Base-by-base conservation (phyloP, 2,329 filamentous ascomycete species). In the Neoscytalidium dimidiatum region DNA sequence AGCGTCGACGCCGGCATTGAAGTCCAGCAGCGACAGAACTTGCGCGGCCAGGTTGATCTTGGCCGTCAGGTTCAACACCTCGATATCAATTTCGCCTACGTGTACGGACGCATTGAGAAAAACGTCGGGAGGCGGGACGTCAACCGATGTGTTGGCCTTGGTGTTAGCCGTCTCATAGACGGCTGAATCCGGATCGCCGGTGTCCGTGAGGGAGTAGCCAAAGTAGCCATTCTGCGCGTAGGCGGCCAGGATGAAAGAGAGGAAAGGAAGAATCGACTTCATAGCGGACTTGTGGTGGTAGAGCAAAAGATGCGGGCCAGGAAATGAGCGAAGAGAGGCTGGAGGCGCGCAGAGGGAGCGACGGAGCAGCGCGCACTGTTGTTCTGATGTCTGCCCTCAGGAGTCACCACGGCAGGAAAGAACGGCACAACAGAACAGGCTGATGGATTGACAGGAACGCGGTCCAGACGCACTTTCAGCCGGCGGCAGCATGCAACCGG, bases 11-110 rank as follows among this genome's bases (percentile, higher is more conserved):
- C 86, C 86, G 2, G 86, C 86, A 68, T 83, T 86, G 80, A 88
- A 87, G 64, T 82, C 77, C 49, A 88, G 81, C 49, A 88, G 79
- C 67, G 83, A 81, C 44, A 88, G 79, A 9, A 88, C 85, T 71
- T 86, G 82, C 4, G 84, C 85, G 66, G 86, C 84, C 33, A 87
- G 79, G 71, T 86, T 88, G 73, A 87, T 81, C 71, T 87, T 86
- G 11, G 86, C 86, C 1, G 84, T 86, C 64, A 88, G 79, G 70
- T 88, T 87, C 66, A 85, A 78, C 13, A 88, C 86, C 56, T 83
- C 79, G 64, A 89, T 82, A 72, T 81, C 79, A 75, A 89, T 88
- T 71, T 85, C 82, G 67, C 84, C 83, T 7, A 88, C 84, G 61
- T 79, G 80, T 0, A 88, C 82, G 1, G 80, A 83, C 8, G 86